Evolutionary conservation across 1,139 yeast species (phyloP), one percentile per base, ranked within the genome.

Genomic region (Scheffersomyces quercinus): DNA sequence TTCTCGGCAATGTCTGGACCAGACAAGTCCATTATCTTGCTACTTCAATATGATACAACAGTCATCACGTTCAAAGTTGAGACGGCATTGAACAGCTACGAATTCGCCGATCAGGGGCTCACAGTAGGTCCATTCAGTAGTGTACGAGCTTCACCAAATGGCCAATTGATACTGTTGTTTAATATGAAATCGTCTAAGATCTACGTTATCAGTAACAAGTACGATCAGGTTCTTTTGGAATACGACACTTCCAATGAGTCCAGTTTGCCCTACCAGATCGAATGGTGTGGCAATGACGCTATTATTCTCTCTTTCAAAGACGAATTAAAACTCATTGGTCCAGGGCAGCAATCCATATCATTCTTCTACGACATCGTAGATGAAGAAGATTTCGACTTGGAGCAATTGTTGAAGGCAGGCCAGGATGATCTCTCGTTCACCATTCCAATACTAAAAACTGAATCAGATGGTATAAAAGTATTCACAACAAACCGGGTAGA

Each of bases 251-350:
- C 68, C 16, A 65, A 61, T 46, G 75, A 67, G 48, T 62, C 72
- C 35, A 50, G 65, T 38, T 15, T 73, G 56, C 63, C 74, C 1
- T 57, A 63, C 33, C 78, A 78, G 49, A 66, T 88, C 10, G 76
- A 75, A 47, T 91, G 97, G 97, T 88, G 96, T 62, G 89, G 93
- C 0, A 83, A 85, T 53, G 96, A 89, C 66, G 89, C 95, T 0
- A 82, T 90, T 1, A 83, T 82, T 0, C 37, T 81, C 29, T 68
- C 83, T 0, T 73, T 78, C 46, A 70, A 76, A 4, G 95, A 86
- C 51, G 91, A 86, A 45, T 57, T 89, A 20, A 77, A 79, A 47
- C 61, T 91, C 11, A 74, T 85, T 32, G 96, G 95, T 0, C 95
- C 96, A 0, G 77, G 81, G 3, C 84, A 82, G 41, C 84, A 82